Evolutionary conservation across 805 yeast genomes (phyloP), one percentile per base, ranked within the genome.

Genomic region (Candida quercuum): DNA sequence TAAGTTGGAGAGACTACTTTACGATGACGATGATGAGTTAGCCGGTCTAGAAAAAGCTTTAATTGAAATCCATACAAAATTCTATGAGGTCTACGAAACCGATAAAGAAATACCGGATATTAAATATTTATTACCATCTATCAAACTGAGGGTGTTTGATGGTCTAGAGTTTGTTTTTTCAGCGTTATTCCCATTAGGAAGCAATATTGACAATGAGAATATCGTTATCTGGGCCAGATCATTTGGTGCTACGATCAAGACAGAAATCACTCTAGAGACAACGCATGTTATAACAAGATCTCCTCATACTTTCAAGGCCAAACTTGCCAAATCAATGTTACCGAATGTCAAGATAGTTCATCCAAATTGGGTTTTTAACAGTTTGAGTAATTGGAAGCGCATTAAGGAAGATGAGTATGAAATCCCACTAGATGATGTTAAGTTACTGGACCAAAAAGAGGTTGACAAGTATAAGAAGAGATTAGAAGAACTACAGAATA

Each of bases 201-300:
- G 80, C 11, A 72, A 77, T 38, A 62, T 85, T 14, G 80, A 82
- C 36, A 63, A 71, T 24, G 93, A 94, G 4, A 96, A 87, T 55
- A 85, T 93, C 31, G 96, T 89, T 2, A 76, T 81, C 17, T 91
- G 98, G 97, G 85, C 91, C 11, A 74, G 75, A 35, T 86, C 89
- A 38, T 91, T 91, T 68, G 99, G 99, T 1, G 97, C 96, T 0
- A 68, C 68, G 3, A 88, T 91, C 7, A 82, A 82, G 1, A 67
- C 78, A 4, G 88, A 86, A 40, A 79, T 84, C 18, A 69, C 74
- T 32, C 75, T 77, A 14, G 65, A 74, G 1, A 89, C 94, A 3
- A 93, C 98, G 0, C 99, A 91, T 59, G 84, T 91, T 3, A 80
- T 91, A 14, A 86, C 96, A 29, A 74, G 81, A 41, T 81, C 81